Evolutionary conservation across 371 early-diverging fungal species (phyloP), one percentile per base, ranked within the genome.

Genomic region (Capillidium heterosporum): DNA sequence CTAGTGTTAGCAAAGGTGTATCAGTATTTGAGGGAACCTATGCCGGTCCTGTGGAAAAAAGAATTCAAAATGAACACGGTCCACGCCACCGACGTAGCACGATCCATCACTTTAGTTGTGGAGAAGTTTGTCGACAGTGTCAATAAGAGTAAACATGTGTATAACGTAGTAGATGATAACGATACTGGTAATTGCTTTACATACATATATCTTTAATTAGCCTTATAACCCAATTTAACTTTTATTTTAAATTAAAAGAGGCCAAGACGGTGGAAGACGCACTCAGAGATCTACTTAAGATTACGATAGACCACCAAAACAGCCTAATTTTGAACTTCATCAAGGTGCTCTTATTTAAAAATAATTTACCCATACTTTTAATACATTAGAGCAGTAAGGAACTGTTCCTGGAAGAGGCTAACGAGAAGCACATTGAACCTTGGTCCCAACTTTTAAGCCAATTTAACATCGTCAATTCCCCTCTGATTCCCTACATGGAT

Each of bases 401-500:
- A 43, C 76, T 83, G 17, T 82, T 88, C 1, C 79, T 84, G 0
- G 91, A 95, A 52, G 91, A 89, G 29, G 80, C 85, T 52, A 95
- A 95, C 60, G 92, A 92, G 62, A 90, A 89, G 68, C 89, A 91
- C 63, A 65, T 87, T 49, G 74, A 70, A 24, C 86, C 87, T 3
- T 87, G 86, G 87, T 70, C 76, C 41, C 71, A 75, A 2, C 54
- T 86, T 26, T 57, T 82, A 19, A 67, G 68, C 8, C 63, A 66
- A 1, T 72, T 72, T 7, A 73, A 78, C n/a, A 79, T 90, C 40
- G 66, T 64, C n/a, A 76, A 75, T 57, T 88, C 92, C 28, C 91
- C 92, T 1, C 63, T 95, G 56, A 89, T 91, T n/a, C 95, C 95
- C 4, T 95, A 89, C 60, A 65, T 95, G 40, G 93, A 95, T 67